These are phyloP conservation scores for Aegilops tauschii DNA, from an alignment of 176 grass and related monocot species.

Conservation along the genomic window DNA sequence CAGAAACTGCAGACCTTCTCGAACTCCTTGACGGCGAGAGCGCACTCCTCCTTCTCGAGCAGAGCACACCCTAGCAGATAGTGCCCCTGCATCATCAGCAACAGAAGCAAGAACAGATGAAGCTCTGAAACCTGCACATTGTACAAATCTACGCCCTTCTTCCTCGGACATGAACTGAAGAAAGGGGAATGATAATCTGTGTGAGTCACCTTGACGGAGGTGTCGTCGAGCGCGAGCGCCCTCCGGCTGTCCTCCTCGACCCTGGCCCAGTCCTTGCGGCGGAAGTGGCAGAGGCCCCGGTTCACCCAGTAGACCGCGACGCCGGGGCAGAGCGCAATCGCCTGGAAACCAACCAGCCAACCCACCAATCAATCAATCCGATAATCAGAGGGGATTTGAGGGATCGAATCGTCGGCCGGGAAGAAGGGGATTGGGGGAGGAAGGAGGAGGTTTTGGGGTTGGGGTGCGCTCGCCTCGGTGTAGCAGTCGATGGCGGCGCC, in stretches of 20 bases:
- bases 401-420: background rate
- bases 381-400: background rate
- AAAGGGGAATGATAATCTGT: background rate
- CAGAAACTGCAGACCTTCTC: slow-evolving; percentile 48
- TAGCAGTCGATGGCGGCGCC: slow-evolving; percentile 93
- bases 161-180: background rate
- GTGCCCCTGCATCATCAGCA: slow-evolving; percentile 40
- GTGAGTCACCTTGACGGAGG: slow-evolving; percentile 49
- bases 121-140: no score
- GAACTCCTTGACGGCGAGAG: slow-evolving; percentile 49
- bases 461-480: slow-evolving; percentile 56
- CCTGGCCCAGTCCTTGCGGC: slow-evolving; percentile 69
- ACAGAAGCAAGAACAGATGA: background rate
- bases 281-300: slow-evolving; percentile 65
- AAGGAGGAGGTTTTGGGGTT: background rate
- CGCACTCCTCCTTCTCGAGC: slow-evolving; percentile 57
- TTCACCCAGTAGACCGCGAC: slow-evolving; percentile 85
- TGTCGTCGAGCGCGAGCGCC: slow-evolving; percentile 70
- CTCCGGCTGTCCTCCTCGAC: slow-evolving; percentile 89
- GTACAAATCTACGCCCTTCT: no score
- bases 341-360: slow-evolving; percentile 22
- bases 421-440: background rate
- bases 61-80: slow-evolving; percentile 71
- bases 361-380: background rate
- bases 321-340: slow-evolving; percentile 73